Evolutionary conservation across 2,329 filamentous ascomycete species (phyloP).

Genomic region (Akanthomyces dipterigenus): DNA sequence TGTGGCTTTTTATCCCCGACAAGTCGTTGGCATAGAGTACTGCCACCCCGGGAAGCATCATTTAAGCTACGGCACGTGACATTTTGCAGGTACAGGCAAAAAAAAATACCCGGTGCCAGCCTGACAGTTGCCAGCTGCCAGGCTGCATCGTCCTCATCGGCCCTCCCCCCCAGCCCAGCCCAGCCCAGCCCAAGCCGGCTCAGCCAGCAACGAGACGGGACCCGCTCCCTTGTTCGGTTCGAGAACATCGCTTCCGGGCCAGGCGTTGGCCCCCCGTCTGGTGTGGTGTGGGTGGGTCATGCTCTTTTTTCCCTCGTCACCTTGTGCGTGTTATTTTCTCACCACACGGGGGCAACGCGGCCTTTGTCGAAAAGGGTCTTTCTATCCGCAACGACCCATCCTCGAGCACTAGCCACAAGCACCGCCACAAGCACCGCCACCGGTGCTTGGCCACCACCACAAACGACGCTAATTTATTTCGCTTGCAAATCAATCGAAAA

Average conservation of each 20-base stretch:
- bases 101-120: neutral
- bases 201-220: neutral
- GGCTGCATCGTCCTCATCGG: constrained; percentile 6
- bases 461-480: neutral
- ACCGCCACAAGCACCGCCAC: neutral
- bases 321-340: neutral
- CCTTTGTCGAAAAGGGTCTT: neutral
- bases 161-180: neutral
- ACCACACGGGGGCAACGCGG: neutral
- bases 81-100: neutral
- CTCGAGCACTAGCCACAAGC: neutral
- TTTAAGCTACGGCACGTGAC: constrained; percentile 1
- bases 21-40: neutral
- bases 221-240: constrained; percentile 11
- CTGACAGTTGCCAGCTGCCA: neutral
- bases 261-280: neutral
- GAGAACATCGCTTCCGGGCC: constrained; percentile 10
- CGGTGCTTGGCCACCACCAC: neutral
- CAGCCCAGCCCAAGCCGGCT: neutral
- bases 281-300: neutral
- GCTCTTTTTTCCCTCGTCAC: neutral
- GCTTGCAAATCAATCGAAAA: neutral
- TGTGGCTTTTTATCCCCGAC: neutral
- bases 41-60: neutral
- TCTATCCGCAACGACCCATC: neutral